Base-by-base conservation (phyloP, 495 filamentous ascomycete species). In the Penicillium daleae region DNA sequence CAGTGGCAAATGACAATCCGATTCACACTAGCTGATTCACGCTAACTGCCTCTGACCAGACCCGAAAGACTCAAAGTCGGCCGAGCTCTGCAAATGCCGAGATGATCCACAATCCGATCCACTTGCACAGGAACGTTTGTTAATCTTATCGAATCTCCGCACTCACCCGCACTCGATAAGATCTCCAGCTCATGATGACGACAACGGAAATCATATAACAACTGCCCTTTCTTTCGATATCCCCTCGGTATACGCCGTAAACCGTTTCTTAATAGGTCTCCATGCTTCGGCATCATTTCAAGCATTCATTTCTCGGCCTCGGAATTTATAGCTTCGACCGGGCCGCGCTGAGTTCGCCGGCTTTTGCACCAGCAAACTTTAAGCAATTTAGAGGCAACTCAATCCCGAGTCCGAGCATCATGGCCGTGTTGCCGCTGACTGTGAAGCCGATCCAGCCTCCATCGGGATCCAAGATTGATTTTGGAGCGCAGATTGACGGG, bases 401-500 rank as follows among this genome's bases (percentile, higher is more conserved):
- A 12, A 12, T 6, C 21, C 42, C 19, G 21, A 46, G 9, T 8
- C 42, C 42, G 42, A 29, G 46, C 57, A 50, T 29, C 21, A 68
- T 74, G 64, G 60, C 70, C 37, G 65, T 69, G 31, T 33, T 55
- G 40, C 57, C 58, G 31, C 66, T 60, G 29, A 69, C 64, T 15
- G 68, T 73, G 26, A 73, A 71, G 26, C 84, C 81, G 35, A 62
- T 86, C 24, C 26, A 71, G 10, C 67, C 72, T 32, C 78, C 80
- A 2, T 56, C 74, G n/a, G 77, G 78, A 49, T 87, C 84, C 10
- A 63, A 76, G 9, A 76, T 86, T 60, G 74, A 88, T 63, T 88
- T 90, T 55, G 87, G 88, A 6, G 86, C 85, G 5, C 66, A 80
- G 22, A 75, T 88, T 61, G 71, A 77, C 2, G 80, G 86, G 39